Evolutionary conservation across 192 early-diverging fungal genomes (phyloP).

Genomic region (Anaeromyces robustus): DNA sequence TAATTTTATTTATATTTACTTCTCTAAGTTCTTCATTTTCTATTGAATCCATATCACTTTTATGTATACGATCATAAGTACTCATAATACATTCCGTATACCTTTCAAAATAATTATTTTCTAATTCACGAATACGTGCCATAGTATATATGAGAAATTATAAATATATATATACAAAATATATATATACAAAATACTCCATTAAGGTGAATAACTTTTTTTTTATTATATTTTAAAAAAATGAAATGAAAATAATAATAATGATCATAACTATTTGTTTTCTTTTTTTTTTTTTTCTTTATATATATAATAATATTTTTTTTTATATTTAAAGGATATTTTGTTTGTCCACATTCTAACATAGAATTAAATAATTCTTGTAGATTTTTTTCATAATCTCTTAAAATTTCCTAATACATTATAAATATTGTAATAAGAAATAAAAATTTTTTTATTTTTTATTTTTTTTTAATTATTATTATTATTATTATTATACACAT

Average conservation of each 20-base stretch:
- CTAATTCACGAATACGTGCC: constrained; percentile 33
- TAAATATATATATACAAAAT: background rate
- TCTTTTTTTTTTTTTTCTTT: no score
- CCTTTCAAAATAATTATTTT: constrained; percentile 41
- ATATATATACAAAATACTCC: background rate
- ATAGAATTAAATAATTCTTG: constrained; percentile 28
- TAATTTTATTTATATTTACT: no score
- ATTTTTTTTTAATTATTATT: background rate
- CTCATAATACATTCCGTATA: constrained; percentile 29
- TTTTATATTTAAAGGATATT: background rate
- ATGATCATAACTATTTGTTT: no score
- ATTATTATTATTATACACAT: background rate
- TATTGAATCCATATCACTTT: constrained; percentile 32
- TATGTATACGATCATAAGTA: constrained; percentile 34
- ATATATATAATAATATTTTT: no score
- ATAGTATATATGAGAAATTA: constrained; percentile 9
- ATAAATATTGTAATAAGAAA: no score
- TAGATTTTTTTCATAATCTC: constrained; percentile 45
- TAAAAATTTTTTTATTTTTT: background rate
- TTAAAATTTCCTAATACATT: constrained; percentile 35
- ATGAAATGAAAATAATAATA: no score
- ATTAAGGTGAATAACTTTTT: background rate
- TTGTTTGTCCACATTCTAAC: constrained; percentile 24
- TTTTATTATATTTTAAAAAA: no score
- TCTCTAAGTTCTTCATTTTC: constrained; percentile 28